Evolutionary conservation across 2,329 filamentous ascomycete species (phyloP).

Genomic region (Sporothrix sp.): DNA sequence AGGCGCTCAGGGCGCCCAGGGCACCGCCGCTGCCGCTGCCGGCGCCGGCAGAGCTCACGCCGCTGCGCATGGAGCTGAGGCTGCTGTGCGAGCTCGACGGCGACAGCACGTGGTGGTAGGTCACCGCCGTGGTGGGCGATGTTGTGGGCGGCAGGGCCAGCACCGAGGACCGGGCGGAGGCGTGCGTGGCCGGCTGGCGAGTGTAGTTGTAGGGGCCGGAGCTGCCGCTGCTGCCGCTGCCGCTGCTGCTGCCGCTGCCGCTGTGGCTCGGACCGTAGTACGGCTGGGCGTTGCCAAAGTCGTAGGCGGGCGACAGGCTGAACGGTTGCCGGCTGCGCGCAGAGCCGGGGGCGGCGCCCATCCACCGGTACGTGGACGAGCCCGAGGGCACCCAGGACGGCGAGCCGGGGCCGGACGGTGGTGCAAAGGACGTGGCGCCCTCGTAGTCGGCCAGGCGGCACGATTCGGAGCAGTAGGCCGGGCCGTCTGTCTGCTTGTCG

Average conservation of each 20-base stretch:
- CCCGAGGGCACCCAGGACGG: conserved; percentile 35
- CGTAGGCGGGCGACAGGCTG: conserved; percentile 64
- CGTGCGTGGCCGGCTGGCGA: conserved; percentile 22
- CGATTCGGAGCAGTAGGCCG: conserved; percentile 84
- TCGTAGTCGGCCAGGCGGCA: conserved; percentile 85
- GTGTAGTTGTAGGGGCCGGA: conserved; percentile 25
- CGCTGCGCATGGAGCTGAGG: conserved; percentile 66
- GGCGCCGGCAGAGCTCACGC: conserved; percentile 6
- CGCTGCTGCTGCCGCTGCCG: conserved; percentile 18
- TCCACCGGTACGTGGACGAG: conserved; percentile 40
- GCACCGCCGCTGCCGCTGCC: conserved; percentile 5
- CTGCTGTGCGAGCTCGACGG: conserved; percentile 77
- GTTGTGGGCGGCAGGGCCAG: conserved; percentile 11
- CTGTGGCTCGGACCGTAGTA: conserved; percentile 34
- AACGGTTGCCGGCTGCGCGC: conserved; percentile 37
- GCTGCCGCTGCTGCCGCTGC: too few species aligned
- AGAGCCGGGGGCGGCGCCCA: conserved; percentile 24
- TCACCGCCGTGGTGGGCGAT: conserved; percentile 17
- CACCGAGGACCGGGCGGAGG: conserved; percentile 12
- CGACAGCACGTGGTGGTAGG: conserved; percentile 40
- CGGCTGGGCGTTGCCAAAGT: conserved; percentile 58
- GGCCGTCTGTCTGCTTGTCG: conserved; percentile 75
- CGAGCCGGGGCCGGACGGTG: conserved; percentile 48
- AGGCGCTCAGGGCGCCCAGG: conserved; percentile 13
- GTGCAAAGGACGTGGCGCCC: conserved; percentile 48